Conservation (phyloP, 148 eudicot species). For the Persicaria maculosa region DNA sequence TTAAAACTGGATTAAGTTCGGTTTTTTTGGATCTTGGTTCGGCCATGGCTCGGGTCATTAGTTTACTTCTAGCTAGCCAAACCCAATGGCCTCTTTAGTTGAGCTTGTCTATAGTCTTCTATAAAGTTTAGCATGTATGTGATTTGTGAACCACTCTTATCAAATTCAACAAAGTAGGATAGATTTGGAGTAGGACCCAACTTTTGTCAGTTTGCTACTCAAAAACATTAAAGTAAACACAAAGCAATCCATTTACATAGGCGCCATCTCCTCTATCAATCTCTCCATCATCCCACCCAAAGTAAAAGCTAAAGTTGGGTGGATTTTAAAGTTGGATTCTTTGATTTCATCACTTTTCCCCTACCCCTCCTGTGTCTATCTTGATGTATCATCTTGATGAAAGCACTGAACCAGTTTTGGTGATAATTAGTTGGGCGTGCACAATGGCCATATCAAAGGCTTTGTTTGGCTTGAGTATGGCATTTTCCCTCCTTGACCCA, state of each 20-base stretch:
- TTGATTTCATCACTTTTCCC: constrained; percentile 3
- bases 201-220: constrained; percentile 5
- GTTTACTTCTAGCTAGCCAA: too few species aligned
- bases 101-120: background rate
- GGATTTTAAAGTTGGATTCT: constrained; percentile 11
- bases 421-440: background rate
- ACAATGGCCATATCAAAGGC: background rate
- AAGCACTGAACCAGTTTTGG: background rate
- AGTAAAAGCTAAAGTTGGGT: constrained; percentile 10
- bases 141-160: background rate
- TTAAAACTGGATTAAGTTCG: background rate
- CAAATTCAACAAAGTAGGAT: background rate
- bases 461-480: background rate
- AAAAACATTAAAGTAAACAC: background rate
- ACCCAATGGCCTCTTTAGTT: too few species aligned
- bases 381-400: background rate
- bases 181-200: constrained; percentile 3
- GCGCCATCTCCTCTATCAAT: background rate
- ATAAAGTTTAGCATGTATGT: background rate
- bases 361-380: background rate
- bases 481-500: background rate
- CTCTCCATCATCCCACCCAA: background rate
- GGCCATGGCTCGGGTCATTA: too few species aligned
- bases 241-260: background rate
- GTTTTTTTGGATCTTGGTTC: background rate